Evolutionary conservation across 2,329 filamentous ascomycete genomes (phyloP), one percentile per base, ranked within the genome.

Genomic region (Corniculantispora saksenae): DNA sequence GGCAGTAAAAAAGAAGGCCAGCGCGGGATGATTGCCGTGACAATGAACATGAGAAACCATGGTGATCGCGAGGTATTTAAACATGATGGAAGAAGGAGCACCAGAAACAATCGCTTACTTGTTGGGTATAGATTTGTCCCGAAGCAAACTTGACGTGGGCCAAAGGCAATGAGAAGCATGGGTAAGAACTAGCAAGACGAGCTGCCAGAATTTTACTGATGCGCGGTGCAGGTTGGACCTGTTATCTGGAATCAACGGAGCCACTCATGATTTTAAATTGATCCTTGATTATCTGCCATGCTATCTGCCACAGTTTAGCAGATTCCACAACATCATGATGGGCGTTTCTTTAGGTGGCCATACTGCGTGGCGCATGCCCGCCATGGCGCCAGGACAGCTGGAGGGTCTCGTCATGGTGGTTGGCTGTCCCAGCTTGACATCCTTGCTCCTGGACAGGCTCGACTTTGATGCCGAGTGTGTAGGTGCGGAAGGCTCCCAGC

Each of bases 401-500:
- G 35, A 55, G 17, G 60, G 27, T 12, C 12, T 63, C 48, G 27
- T 47, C 35, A 53, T 63, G 50, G 60, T 63, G 6, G 60, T 63
- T 21, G 60, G 60, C 27, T 63, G 48, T 25, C 60, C 60, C 6
- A 63, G 50, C 60, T 17, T 63, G 23, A 47, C 60, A 17, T 43
- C 60, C 27, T 50, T 63, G n/a, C 48, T 63, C 12, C 38, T 63
- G 13, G 48, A 43, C 10, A 19, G 60, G 1, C 60, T 66, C 38
- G 53, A 50, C 40, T 23, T 69, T 61, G 61, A 68, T 59, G 58
- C 60, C 59, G 43, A 60, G 25, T 56, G 63, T 53, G n/a, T 69
- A 62, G 60, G 64, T 60, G 58, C 68, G 9, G 50, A 47, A 3
- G 51, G n/a, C 10, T 35, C 32, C 2, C 43, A 61, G 32, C 43